Evolutionary conservation across 2,329 filamentous ascomycete species (phyloP), one percentile per base, ranked within the genome.

Genomic region (Lachnellula hyalina): DNA sequence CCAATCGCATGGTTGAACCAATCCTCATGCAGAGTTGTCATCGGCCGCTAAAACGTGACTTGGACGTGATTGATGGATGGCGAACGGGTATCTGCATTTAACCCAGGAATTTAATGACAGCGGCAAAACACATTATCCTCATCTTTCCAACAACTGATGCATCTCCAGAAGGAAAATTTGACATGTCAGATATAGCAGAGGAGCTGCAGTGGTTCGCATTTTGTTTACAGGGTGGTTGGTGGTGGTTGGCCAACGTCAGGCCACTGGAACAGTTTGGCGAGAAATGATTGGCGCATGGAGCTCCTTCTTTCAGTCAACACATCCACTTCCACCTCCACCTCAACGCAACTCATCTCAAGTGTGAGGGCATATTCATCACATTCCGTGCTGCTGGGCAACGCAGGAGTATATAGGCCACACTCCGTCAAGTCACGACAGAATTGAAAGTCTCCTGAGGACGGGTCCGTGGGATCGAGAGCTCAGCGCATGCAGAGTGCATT

Each of bases 1-100:
- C 9, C 8, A 32, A 11, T 9, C 8, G 28, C 28, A 32, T 9
- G 28, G 8, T 32, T 32, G 28, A 2, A 32, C 28, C 28, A 32
- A 11, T 11, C 28, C 28, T 32, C 14, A 8, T 42, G n/a, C 41
- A 36, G 25, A 7, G 28, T 12, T 44, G 32, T 23, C 8, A 25
- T 14, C 42, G 40, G 49, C 17, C 41, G 47, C 47, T 38, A 15
- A 49, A 49, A 49, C 35, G 47, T 38, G 47, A 49, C 32, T 28
- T 48, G 23, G 15, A 48, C 32, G 11, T 46, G 44, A 46, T 46
- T 23, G 21, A 32, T 15, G 46, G 46, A 32, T 32, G 28, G 28
- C 28, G 28, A 11, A 32, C 28, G 28, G 28, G 28, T 32, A 32
- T 32, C 28, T 32, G 28, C 28, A 32, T 32, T 32, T 11, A 32